These are phyloP conservation scores for Lycium ferocissimum DNA, from an alignment of 257 asterid genomes.

Conservation along the genomic window DNA sequence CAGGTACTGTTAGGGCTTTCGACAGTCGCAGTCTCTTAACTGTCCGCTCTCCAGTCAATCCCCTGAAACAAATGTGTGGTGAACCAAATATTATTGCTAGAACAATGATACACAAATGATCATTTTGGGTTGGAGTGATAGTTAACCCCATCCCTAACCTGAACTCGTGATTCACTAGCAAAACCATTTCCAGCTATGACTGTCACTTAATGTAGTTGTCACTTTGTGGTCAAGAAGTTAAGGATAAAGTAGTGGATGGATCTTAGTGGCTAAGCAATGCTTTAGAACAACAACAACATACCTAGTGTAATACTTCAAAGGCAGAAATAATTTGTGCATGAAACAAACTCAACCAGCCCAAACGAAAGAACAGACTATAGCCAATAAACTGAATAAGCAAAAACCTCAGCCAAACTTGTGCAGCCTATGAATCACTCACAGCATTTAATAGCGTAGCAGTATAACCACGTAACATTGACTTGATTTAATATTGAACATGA, in stretches of 20 bases:
- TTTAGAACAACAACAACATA: too few relatives aligned
- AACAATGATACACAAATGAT: not conserved
- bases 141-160: slow-evolving; percentile 14
- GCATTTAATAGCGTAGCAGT: not conserved
- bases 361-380: not conserved
- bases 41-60: slow-evolving; percentile 85
- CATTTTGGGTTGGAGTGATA: slow-evolving; percentile 1
- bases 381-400: slow-evolving; percentile 6
- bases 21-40: slow-evolving; percentile 91
- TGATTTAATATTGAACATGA: not conserved
- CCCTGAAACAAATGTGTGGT: slow-evolving; percentile 58
- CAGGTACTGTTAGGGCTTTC: slow-evolving; percentile 91
- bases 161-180: slow-evolving; percentile 6
- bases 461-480: not conserved
- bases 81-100: slow-evolving; percentile 26
- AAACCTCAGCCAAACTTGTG: not conserved
- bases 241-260: not conserved
- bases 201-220: not conserved
- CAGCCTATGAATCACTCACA: not conserved
- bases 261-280: not conserved
- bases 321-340: not conserved
- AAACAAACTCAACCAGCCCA: slow-evolving; percentile 26
- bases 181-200: slow-evolving; percentile 3
- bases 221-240: slow-evolving; percentile 4
- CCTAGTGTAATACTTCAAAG: not conserved